Conservation (phyloP, 176 grass and related monocot species). For the Sorghum bicolor region Sorghum_bicolor_NCBIv3 NC_012878.2:49280501-49281000, state of each 20-base stretch:
- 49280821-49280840: slow-evolving; percentile 58
- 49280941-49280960: slow-evolving; percentile 70
- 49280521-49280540: slow-evolving; percentile 69
- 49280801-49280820: slow-evolving; percentile 73
- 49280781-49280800: slow-evolving; percentile 63
- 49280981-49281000: slow-evolving; percentile 70
- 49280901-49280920: slow-evolving; percentile 8
- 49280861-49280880: not conserved
- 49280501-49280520: slow-evolving; percentile 68
- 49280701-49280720: not conserved
- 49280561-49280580: slow-evolving; percentile 70
- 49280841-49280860: slow-evolving; percentile 27
- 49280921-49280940: slow-evolving; percentile 73
- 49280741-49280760: slow-evolving; percentile 35
- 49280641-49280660: slow-evolving; percentile 61
- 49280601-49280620: slow-evolving; percentile 81
- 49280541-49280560: slow-evolving; percentile 61
- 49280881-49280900: not conserved
- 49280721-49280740: slow-evolving; percentile 30
- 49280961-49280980: slow-evolving; percentile 50
- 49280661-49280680: slow-evolving; percentile 49
- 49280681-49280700: slow-evolving; percentile 21
- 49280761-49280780: slow-evolving; percentile 51
- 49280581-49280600: slow-evolving; percentile 77
- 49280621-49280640: slow-evolving; percentile 58